Evolutionary conservation across 2,329 filamentous ascomycete species (phyloP).

Genomic region (Hysterium pulicare): DNA sequence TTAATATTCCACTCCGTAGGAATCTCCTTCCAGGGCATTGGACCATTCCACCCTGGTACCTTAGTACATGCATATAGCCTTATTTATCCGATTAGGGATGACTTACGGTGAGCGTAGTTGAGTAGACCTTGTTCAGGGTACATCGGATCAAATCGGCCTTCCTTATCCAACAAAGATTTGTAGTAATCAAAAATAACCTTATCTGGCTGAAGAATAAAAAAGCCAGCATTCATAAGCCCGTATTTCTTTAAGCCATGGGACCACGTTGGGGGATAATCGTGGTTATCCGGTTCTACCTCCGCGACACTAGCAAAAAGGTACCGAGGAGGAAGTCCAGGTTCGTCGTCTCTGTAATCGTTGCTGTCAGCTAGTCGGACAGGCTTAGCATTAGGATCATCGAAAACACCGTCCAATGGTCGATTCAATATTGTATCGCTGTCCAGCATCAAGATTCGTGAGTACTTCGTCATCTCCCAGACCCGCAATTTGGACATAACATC

Average conservation of each 20-base stretch:
- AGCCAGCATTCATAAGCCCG: constrained; percentile 36
- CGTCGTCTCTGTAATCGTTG: constrained; percentile 14
- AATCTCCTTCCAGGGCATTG: constrained; percentile 41
- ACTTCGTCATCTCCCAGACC: constrained; percentile 35
- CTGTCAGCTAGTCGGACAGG: constrained; percentile 7
- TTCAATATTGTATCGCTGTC: constrained; percentile 33
- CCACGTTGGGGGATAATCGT: constrained; percentile 33
- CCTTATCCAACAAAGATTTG: constrained; percentile 22
- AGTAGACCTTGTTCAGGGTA: constrained; percentile 38
- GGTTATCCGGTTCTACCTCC: constrained; percentile 27
- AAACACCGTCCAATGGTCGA: constrained; percentile 27
- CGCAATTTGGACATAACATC: constrained; percentile 40
- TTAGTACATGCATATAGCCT: too few relatives aligned
- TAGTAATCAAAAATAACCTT: constrained; percentile 30
- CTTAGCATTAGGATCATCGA: constrained; percentile 27
- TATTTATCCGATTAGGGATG: too few relatives aligned
- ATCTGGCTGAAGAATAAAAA: constrained; percentile 35
- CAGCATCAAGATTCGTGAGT: constrained; percentile 28
- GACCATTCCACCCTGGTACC: constrained; percentile 32
- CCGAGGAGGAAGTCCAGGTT: constrained; percentile 22
- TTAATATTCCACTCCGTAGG: constrained; percentile 38
- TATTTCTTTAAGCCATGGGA: constrained; percentile 25
- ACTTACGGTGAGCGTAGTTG: constrained; percentile 36
- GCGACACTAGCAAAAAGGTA: constrained; percentile 35
- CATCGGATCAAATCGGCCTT: constrained; percentile 28